Evolutionary conservation across 2,329 filamentous ascomycete genomes (phyloP), one percentile per base, ranked within the genome.

Genomic region (Talaromyces sp.): DNA sequence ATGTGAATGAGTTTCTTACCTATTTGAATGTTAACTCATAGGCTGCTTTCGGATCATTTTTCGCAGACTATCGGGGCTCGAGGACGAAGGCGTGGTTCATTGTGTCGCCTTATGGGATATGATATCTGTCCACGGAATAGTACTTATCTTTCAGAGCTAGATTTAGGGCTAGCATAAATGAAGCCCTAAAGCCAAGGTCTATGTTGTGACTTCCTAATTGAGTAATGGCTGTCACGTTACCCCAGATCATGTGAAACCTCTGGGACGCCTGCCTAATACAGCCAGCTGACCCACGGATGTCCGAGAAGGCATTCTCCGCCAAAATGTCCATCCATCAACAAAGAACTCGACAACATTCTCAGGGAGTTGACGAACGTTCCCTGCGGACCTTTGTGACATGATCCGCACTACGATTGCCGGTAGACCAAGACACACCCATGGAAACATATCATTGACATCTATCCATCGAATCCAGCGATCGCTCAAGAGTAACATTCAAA

Each of bases 211-310:
- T 47, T 22, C 9, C 43, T 4, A 22, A 47, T 24, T 16, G 22
- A 27, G 45, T 27, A 48, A 27, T 24, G 43, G 4, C 13, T 19
- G 33, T 61, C 59, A 50, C 59, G 59, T 61, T 61, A 50, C 59
- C 27, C 45, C 47, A 48, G 45, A 41, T 61, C 59, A 61, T 61
- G 59, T 61, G 59, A n/a, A 48, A 39, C 19, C 39, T 27, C 27
- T 48, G 27, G 27, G 22, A 47, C n/a, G n/a, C 33, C 31, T 56
- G 52, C 33, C 52, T 24, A 10, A 16, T 24, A 1, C 33, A 10
- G 52, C 52, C n/a, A 37, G 19, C 45, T 61, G 41, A 22, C 39
- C 57, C 57, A 47, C 27, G 10, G 56, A 59, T 31, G 4, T 33
- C 6, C 27, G 16, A 52, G 27, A n/a, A 35, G 1, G 10, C 24